Conservation (phyloP, 108 stramenopile genomes). For the Parietichytrium sp. region DNA sequence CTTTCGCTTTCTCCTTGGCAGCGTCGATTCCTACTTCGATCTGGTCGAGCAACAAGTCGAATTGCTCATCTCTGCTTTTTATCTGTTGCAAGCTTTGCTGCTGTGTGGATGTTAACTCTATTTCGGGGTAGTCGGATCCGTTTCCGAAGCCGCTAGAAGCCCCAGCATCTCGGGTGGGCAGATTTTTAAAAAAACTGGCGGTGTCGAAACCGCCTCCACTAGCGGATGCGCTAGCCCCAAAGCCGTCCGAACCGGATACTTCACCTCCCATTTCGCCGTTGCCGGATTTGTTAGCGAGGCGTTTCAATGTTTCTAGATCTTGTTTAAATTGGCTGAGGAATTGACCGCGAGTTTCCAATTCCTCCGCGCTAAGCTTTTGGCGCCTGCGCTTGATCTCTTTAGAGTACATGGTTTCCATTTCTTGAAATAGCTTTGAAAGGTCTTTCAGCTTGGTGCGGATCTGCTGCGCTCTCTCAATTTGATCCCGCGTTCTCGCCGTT, state of each 20-base stretch:
- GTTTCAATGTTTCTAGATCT: not conserved
- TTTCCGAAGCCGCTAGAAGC: not conserved
- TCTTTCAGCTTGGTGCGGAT: constrained; percentile 23
- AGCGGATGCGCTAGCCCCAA: not conserved
- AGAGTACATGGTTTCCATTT: not conserved
- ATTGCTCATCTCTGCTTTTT: not conserved
- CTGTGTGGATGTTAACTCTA: constrained; percentile 8
- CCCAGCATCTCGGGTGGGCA: not conserved
- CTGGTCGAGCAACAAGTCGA: constrained; percentile 20
- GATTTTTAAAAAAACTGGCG: not conserved
- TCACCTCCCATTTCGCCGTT: not conserved
- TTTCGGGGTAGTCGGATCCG: not conserved
- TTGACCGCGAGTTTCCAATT: not conserved
- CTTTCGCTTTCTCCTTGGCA: constrained; percentile 22
- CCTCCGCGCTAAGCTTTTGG: constrained; percentile 11
- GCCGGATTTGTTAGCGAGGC: not conserved
- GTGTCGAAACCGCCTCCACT: constrained; percentile 6
- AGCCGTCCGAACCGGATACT: not conserved
- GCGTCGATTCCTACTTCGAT: not conserved
- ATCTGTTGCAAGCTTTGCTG: constrained; percentile 19
- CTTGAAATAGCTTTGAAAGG: not conserved
- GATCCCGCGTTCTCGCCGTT: not conserved
- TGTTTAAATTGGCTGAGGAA: not conserved
- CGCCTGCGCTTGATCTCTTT: not conserved
- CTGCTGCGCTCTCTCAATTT: constrained; percentile 12